Evolutionary conservation across 768 basidiomycete species (phyloP).

Genomic region (Leucosporidium creatinivorum): DNA sequence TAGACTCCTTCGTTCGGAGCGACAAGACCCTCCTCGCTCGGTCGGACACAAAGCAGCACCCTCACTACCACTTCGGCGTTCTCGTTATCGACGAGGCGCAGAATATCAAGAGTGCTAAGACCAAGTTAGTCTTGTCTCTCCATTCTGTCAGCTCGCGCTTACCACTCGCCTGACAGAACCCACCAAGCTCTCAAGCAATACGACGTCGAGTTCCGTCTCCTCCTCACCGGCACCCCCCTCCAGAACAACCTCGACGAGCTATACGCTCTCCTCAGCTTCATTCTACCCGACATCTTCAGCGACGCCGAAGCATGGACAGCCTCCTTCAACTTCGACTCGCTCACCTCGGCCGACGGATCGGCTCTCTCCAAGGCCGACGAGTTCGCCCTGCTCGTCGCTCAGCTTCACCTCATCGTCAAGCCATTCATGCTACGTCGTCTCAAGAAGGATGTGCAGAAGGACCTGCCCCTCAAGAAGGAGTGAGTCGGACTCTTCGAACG

Average conservation of each 20-base stretch:
- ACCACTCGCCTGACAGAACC: conserved; percentile 41
- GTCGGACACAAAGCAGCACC: neutral
- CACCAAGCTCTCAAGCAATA: conserved; percentile 85
- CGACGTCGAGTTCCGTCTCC: conserved; percentile 73
- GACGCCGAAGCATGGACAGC: conserved; percentile 44
- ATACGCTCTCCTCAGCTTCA: conserved; percentile 92
- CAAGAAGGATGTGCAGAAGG: conserved; percentile 85
- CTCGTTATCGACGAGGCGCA: conserved; percentile 44
- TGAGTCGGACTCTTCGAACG: neutral
- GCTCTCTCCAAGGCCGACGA: conserved; percentile 41
- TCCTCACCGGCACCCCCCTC: conserved; percentile 88
- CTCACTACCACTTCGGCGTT: neutral
- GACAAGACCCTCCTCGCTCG: neutral
- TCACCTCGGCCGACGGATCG: conserved; percentile 58
- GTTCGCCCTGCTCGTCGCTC: conserved; percentile 23
- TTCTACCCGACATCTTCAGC: conserved; percentile 85
- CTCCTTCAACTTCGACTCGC: conserved; percentile 14
- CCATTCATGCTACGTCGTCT: conserved; percentile 83
- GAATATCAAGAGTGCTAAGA: conserved; percentile 84
- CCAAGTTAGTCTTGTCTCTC: conserved; percentile 45
- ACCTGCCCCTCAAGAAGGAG: conserved; percentile 57
- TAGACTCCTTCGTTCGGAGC: neutral
- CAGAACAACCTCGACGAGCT: conserved; percentile 96
- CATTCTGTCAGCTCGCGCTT: neutral
- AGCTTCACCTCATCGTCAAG: conserved; percentile 63